Evolutionary conservation across 768 basidiomycete species (phyloP).

Genomic region (Krasilnikovozyma curviuscula): DNA sequence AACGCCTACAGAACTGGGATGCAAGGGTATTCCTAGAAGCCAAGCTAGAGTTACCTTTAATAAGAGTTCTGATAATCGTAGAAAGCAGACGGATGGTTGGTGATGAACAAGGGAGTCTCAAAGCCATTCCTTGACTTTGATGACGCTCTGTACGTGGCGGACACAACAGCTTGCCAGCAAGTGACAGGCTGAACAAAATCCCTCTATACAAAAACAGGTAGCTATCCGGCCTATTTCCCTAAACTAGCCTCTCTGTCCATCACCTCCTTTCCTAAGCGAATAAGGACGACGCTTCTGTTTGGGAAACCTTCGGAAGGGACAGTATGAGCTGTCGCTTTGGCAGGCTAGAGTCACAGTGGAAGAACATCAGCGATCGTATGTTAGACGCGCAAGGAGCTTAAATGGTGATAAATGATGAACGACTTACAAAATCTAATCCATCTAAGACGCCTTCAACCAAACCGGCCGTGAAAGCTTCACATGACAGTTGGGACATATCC

Average conservation of each 20-base stretch:
- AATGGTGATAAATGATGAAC: background rate
- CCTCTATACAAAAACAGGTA: too few species aligned
- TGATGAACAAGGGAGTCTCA: too few species aligned
- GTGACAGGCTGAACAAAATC: too few species aligned
- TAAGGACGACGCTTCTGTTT: constrained; percentile 79
- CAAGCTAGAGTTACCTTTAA: too few species aligned
- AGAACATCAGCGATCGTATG: constrained; percentile 8
- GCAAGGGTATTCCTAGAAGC: too few species aligned
- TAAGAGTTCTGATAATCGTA: too few species aligned
- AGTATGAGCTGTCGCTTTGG: constrained; percentile 85
- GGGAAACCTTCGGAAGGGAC: constrained; percentile 67
- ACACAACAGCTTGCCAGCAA: too few species aligned
- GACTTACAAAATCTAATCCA: constrained; percentile 78
- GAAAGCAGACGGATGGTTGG: too few species aligned
- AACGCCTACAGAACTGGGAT: too few species aligned
- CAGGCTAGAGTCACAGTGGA: constrained; percentile 41
- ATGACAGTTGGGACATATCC: constrained; percentile 83
- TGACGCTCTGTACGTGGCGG: too few species aligned
- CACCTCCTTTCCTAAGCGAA: constrained; percentile 84
- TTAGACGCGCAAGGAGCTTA: constrained; percentile 1
- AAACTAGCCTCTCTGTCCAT: constrained; percentile 88
- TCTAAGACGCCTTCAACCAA: constrained; percentile 93
- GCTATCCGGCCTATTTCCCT: too few species aligned
- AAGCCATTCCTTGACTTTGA: too few species aligned
- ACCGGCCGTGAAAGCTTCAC: constrained; percentile 93